Conservation (phyloP, 768 basidiomycete species). For the Boletus insuetus region DNA sequence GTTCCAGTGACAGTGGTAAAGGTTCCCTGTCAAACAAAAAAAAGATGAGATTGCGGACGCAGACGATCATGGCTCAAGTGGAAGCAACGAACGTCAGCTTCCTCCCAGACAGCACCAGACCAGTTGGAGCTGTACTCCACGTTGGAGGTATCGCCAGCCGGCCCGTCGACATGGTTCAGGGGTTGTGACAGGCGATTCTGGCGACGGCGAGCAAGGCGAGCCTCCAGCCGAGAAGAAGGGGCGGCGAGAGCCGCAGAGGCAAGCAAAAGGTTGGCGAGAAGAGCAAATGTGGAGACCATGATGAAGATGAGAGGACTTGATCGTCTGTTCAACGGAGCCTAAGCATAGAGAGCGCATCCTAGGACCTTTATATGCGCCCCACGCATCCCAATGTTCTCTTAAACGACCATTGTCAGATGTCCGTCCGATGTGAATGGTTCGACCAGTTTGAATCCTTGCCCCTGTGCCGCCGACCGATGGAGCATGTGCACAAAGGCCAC, state of each 20-base stretch:
- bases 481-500: not conserved
- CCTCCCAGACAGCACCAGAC: slow-evolving; percentile 16
- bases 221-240: slow-evolving; percentile 13
- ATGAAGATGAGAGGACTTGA: not conserved
- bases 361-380: slow-evolving; percentile 13
- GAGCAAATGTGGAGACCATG: slow-evolving; percentile 20
- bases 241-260: slow-evolving; percentile 14
- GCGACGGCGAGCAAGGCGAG: slow-evolving; percentile 15
- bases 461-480: not conserved
- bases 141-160: not conserved
- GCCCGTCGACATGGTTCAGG: not conserved
- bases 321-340: not conserved
- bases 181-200: slow-evolving; percentile 11
- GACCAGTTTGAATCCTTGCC: not conserved
- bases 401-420: not conserved
- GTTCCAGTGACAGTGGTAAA: slow-evolving; percentile 18
- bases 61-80: not conserved
- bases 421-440: not conserved
- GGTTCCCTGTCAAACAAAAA: slow-evolving; percentile 13
- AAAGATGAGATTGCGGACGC: slow-evolving; percentile 2
- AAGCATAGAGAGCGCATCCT: not conserved
- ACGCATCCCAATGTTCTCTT: not conserved
- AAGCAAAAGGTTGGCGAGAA: slow-evolving; percentile 18
- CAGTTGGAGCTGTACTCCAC: slow-evolving; percentile 16
- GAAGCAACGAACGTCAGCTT: slow-evolving; percentile 9